Evolutionary conservation across 169 alveolate genomes (phyloP), one percentile per base, ranked within the genome.

Genomic region (Eimeria tenella): DNA sequence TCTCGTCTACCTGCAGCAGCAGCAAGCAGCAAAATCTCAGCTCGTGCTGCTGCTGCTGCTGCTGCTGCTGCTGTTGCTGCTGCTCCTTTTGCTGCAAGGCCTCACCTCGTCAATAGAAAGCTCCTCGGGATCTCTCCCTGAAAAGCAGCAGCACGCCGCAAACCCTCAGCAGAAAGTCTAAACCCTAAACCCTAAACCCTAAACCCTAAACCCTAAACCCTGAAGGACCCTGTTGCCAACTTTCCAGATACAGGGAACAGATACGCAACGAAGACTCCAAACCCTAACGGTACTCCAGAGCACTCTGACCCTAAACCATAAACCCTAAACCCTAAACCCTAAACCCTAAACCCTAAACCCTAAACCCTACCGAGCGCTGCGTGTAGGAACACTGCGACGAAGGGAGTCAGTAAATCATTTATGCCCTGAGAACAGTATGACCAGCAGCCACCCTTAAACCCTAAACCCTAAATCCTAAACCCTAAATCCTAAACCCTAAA

Each of bases 391-490:
- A 96, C 98, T 70, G 94, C 93, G 90, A 97, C 96, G 93, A 98
- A 97, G 94, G 98, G 98, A 93, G 96, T 96, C 95, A 96, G 90
- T 75, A 98, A 93, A 93, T 98, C 99, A 94, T 98, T 98, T 56
- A 98, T 97, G 53, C 99, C 99, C 96, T 98, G 95, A 17, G 55
- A 6, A 17, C 11, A 56, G 4, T 4, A 31, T 6, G n/a, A 9
- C 63, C n/a, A n/a, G n/a, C n/a, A n/a, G n/a, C n/a, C n/a, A n/a
- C n/a, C n/a, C n/a, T n/a, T n/a, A n/a, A n/a, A n/a, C n/a, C n/a
- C n/a, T n/a, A n/a, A n/a, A n/a, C n/a, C n/a, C n/a, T n/a, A n/a
- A n/a, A n/a, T n/a, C n/a, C n/a, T n/a, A n/a, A n/a, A n/a, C n/a
- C n/a, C n/a, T 25, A 63, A n/a, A 8, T 11, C 11, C 8, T 8